A percentile compares a stretch with the other conserved stretches of the same genome.
phyloP scores from a whole-genome alignment of 2,329 filamentous ascomycete species.

The Neopestalotiopsis sp. region DNA sequence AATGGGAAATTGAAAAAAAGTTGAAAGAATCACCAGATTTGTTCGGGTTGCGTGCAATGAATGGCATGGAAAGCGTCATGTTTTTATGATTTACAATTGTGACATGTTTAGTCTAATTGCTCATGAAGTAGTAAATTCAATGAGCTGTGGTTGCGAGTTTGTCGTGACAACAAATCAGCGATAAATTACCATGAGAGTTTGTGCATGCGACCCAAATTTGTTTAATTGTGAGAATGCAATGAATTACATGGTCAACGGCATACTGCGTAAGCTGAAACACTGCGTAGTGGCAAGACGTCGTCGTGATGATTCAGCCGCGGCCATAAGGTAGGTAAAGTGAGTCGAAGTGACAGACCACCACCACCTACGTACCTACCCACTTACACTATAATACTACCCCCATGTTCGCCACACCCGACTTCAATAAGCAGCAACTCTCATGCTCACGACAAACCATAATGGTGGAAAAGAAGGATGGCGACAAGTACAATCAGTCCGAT shows the following conservation, averaged over 20 bases:
- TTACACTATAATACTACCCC: background rate
- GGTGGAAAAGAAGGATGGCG: background rate
- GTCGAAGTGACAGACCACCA: background rate
- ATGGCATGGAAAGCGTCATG: background rate
- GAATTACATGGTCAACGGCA: background rate
- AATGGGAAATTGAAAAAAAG: background rate
- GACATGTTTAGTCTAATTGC: background rate
- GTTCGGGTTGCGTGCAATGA: background rate
- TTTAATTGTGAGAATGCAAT: background rate
- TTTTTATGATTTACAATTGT: background rate
- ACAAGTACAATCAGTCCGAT: too few species aligned
- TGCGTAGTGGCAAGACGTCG: background rate
- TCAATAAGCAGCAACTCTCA: background rate
- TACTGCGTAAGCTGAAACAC: background rate
- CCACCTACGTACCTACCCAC: background rate
- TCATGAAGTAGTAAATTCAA: background rate
- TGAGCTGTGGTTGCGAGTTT: background rate
- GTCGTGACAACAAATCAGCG: background rate
- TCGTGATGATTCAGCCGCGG: background rate
- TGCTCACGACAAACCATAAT: background rate
- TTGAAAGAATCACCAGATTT: background rate
- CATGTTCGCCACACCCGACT: background rate
- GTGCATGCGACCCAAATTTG: background rate
- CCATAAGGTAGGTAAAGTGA: background rate
- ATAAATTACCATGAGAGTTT: background rate